Evolutionary conservation across 108 stramenopile species (phyloP).

Genomic region (Cyclotella baltica): DNA sequence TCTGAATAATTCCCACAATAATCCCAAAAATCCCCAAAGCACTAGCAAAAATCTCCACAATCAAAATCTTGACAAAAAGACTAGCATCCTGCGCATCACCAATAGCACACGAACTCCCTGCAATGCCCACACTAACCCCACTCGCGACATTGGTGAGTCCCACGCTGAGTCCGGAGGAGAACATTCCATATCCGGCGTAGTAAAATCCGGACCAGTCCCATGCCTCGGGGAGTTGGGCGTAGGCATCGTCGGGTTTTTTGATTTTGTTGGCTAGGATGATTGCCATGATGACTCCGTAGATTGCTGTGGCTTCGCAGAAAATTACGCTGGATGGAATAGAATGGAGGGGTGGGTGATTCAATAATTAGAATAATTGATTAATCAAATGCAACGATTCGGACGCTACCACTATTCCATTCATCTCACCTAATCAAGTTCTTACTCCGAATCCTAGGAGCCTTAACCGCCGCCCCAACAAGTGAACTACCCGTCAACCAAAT

Average conservation of each 20-base stretch:
- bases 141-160: conserved; percentile 98
- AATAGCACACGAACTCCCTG: conserved; percentile 96
- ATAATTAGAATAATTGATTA: neutral
- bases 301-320: conserved; percentile 99
- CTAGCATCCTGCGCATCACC: conserved; percentile 97
- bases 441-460: conserved; percentile 97
- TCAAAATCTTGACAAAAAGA: conserved; percentile 99
- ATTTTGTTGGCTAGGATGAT: conserved; percentile 97
- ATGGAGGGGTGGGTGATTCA: neutral
- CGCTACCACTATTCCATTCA: neutral
- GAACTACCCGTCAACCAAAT: conserved; percentile 97
- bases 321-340: conserved; percentile 79
- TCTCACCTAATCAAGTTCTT: conserved; percentile 98
- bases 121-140: conserved; percentile 97
- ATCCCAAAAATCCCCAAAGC: conserved; percentile 99
- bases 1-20: conserved; percentile 99
- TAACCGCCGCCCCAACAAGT: conserved; percentile 98
- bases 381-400: conserved; percentile 9
- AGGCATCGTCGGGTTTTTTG: conserved; percentile 81
- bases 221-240: conserved; percentile 65
- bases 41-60: conserved; percentile 99
- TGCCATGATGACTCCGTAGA: conserved; percentile 99
- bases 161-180: conserved; percentile 94
- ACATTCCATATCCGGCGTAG: conserved; percentile 98
- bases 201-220: conserved; percentile 91